Evolutionary conservation across 257 asterid genomes (phyloP), one percentile per base, ranked within the genome.

Genomic region (Coffea eugenioides): DNA sequence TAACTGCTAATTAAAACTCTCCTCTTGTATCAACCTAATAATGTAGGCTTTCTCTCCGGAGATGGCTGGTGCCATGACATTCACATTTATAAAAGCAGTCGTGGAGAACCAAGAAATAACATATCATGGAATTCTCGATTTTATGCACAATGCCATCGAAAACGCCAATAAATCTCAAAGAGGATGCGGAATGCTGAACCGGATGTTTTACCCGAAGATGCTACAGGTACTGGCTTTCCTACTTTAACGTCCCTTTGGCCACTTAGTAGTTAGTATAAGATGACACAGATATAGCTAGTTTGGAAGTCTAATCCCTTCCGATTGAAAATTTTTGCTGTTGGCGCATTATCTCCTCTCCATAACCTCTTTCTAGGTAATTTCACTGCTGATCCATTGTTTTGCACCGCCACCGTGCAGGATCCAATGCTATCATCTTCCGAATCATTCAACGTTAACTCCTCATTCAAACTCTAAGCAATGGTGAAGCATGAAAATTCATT

Each of bases 21-120:
- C 51, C 48, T 31, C 31, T 20, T 27, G 45, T 18, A 21, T 61
- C 23, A 18, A 64, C 31, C 65, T 11, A 67, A 41, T n/a, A 46
- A 54, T 82, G 82, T 87, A 91, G 97, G 91, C 83, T 56, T 80
- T 89, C 81, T 87, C 94, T 45, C 14, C 72, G 3, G 89, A 82
- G 54, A 90, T 79, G 87, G 83, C 74, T 0, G 95, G 95, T 66
- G 97, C 94, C 66, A 91, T 90, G 97, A 90, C 97, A 21, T 75
- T 70, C 71, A 86, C 88, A 69, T 93, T 93, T 59, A 82, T 88
- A 77, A 86, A 62, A 77, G 94, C 97, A 77, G 66, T 91, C 49
- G 76, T 43, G 83, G 84, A 51, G n/a, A 86, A 78, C 0, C 68
- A 77, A 20, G 83, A 65, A 54, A 48, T 91, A 85, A 86, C 90